Evolutionary conservation across 805 yeast genomes (phyloP), one percentile per base, ranked within the genome.

Genomic region (Myxozyma monticola): DNA sequence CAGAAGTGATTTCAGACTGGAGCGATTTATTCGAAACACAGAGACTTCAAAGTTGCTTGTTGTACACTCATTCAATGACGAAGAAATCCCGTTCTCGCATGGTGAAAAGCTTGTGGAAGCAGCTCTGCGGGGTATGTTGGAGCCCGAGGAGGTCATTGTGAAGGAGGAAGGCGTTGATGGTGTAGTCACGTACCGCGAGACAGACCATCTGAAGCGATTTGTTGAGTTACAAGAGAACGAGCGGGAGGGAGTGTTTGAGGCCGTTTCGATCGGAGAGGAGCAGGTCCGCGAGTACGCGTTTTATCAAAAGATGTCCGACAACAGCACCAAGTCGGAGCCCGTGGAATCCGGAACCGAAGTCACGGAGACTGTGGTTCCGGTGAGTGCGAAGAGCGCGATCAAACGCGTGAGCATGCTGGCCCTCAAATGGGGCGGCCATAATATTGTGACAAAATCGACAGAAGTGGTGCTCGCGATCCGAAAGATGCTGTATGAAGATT

Each of bases 401-500:
- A 20, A 54, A 25, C 14, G 51, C n/a, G 49, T 48, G 28, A 28
- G 37, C 20, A 39, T 46, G 45, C 33, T 52, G 30, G 57, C 49
- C 2, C 20, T 49, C 17, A 34, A 21, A 17, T 52, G 52, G 50
- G 57, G 57, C 14, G 57, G 57, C 2, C 54, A 52, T 39, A 49
- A 48, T 21, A 28, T 34, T 10, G 44, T 52, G 14, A 44, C 50
- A 4, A 44, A 48, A 24, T 43, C 54, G 6, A 40, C 51, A n/a
- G 57, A 52, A 30, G 52, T 42, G 24, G 47, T 51, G 5, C 28
- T 51, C 15, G 52, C 52, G 1, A 37, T 51, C 14, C 44, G 56
- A 7, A 26, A 31, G 18, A 34, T 47, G 25, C 14, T 51, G 36
- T 51, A 51, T 20, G 41, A 45, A 8, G 35, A 28, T 1, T 39